Evolutionary conservation across 208 protist genomes (phyloP).

Genomic region (Leishmania lainsoni): DNA sequence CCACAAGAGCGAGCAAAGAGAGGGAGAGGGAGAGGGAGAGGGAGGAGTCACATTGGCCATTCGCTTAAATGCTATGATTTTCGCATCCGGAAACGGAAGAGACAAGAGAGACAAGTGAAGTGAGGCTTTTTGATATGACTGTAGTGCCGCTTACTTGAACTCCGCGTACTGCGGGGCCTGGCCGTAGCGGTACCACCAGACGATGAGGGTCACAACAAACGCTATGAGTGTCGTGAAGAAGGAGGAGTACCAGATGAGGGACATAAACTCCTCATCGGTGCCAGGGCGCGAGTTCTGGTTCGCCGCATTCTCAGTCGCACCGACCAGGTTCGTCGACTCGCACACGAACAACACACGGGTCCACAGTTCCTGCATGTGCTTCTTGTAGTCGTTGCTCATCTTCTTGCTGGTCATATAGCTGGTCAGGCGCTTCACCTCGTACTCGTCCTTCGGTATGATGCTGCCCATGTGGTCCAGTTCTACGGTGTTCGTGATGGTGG

Average conservation of each 20-base stretch:
- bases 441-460: constrained; percentile 92
- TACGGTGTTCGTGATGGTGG: constrained; percentile 86
- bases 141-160: constrained; percentile 58
- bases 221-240: constrained; percentile 70
- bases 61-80: constrained; percentile 23
- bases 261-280: constrained; percentile 92
- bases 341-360: constrained; percentile 81
- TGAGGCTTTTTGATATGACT: background rate
- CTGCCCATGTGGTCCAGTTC: constrained; percentile 91
- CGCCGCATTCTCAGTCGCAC: constrained; percentile 69
- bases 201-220: constrained; percentile 56
- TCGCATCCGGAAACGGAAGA: constrained; percentile 12
- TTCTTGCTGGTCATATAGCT: constrained; percentile 93
- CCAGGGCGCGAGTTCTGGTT: constrained; percentile 83
- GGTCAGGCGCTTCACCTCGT: constrained; percentile 85
- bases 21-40: constrained; percentile 8
- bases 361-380: constrained; percentile 89
- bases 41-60: constrained; percentile 9
- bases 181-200: constrained; percentile 91
- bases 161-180: constrained; percentile 83
- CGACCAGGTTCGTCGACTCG: constrained; percentile 84
- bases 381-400: constrained; percentile 91
- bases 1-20: background rate
- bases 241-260: constrained; percentile 81
- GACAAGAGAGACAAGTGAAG: constrained; percentile 12